phyloP scores from a whole-genome alignment of 202 grass and related monocot species.

The Miscanthus sacchariflorus region DNA sequence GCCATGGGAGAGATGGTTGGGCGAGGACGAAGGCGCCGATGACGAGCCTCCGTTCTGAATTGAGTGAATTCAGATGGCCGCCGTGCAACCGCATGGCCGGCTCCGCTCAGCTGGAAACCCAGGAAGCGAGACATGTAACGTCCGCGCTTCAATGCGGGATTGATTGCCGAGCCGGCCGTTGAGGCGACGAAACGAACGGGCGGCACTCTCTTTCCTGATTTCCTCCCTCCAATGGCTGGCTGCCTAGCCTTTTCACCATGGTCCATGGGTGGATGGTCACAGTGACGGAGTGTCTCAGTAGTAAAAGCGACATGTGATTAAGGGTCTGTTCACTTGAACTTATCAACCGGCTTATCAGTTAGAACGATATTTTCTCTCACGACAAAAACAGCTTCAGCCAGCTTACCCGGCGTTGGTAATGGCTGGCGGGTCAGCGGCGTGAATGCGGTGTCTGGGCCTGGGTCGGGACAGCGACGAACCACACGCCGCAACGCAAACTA shows the following conservation, averaged over 20 bases:
- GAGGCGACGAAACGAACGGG: not conserved
- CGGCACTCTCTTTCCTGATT: too few relatives aligned
- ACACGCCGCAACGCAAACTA: not conserved
- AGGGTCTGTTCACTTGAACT: too few relatives aligned
- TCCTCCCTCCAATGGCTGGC: too few relatives aligned
- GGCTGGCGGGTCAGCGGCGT: slow-evolving; percentile 19
- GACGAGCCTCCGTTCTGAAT: not conserved
- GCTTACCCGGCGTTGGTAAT: not conserved
- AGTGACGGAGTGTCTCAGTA: not conserved
- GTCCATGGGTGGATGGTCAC: not conserved
- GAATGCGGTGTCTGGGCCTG: slow-evolving; percentile 27
- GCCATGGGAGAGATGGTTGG: not conserved
- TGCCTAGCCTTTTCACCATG: not conserved
- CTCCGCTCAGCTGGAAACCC: not conserved
- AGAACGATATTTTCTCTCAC: too few relatives aligned
- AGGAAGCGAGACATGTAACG: not conserved
- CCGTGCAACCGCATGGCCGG: not conserved
- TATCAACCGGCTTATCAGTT: too few relatives aligned
- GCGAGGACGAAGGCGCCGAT: too few relatives aligned
- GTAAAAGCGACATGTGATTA: not conserved
- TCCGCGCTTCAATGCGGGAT: slow-evolving; percentile 30
- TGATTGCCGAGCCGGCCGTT: slow-evolving; percentile 7
- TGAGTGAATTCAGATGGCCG: not conserved
- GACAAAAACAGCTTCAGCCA: too few relatives aligned
- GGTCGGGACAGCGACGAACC: slow-evolving; percentile 3